A percentile compares a stretch with the other conserved stretches of the same genome.
Evolutionary conservation across 352 stramenopile genomes (phyloP).

Genomic region (Phytophthora boehmeriae): DNA sequence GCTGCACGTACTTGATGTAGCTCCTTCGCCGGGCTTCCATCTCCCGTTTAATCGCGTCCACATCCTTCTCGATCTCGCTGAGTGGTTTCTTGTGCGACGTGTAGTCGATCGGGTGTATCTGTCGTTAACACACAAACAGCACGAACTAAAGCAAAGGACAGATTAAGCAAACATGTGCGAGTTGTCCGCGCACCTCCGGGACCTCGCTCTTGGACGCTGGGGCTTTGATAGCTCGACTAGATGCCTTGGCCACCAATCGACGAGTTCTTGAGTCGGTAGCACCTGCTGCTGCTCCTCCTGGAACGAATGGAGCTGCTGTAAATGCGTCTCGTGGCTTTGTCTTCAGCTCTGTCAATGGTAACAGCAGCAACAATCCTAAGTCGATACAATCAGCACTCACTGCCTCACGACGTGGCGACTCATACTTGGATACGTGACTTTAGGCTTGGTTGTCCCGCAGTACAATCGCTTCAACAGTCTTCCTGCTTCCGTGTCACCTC

Average conservation of each 20-base stretch:
- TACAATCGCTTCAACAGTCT: constrained; percentile 81
- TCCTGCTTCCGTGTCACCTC: constrained; percentile 74
- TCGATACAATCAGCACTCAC: not conserved
- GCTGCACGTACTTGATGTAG: constrained; percentile 50
- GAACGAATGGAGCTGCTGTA: constrained; percentile 62
- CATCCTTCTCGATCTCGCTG: constrained; percentile 78
- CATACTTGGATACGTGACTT: constrained; percentile 76
- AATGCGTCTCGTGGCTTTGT: constrained; percentile 41
- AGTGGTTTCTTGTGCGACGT: constrained; percentile 61
- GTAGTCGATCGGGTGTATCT: constrained; percentile 72
- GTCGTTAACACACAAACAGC: too few relatives aligned
- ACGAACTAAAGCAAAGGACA: not conserved
- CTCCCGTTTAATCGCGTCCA: constrained; percentile 70
- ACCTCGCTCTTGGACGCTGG: constrained; percentile 36
- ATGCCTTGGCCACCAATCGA: constrained; percentile 52
- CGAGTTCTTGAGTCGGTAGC: constrained; percentile 53
- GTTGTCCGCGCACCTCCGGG: constrained; percentile 36
- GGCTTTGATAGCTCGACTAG: constrained; percentile 64
- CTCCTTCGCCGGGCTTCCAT: constrained; percentile 68
- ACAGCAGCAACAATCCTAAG: too few relatives aligned
- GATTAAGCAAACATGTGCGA: not conserved
- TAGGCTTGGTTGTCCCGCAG: constrained; percentile 62
- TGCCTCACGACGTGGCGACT: constrained; percentile 5
- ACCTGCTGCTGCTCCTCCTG: constrained; percentile 45
- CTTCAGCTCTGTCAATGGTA: constrained; percentile 53